Evolutionary conservation across 2,329 filamentous ascomycete genomes (phyloP).

Genomic region (Penicillium sp.): DNA sequence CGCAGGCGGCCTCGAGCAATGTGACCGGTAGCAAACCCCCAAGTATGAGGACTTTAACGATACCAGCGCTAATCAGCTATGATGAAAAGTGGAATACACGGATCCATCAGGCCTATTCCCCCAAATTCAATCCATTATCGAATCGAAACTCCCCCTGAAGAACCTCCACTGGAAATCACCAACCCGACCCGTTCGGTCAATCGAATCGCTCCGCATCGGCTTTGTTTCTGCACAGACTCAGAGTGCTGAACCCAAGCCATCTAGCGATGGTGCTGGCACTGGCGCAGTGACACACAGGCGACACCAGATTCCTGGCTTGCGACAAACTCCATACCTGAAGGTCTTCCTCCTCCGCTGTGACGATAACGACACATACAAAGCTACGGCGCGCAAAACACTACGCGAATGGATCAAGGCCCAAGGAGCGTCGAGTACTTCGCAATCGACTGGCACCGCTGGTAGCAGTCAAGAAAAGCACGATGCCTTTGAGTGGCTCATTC

Average conservation of each 20-base stretch:
- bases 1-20: slow-evolving; percentile 64
- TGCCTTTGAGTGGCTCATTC: slow-evolving; percentile 90
- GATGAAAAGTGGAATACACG: slow-evolving; percentile 79
- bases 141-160: slow-evolving; percentile 76
- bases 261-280: slow-evolving; percentile 37
- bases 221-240: slow-evolving; percentile 65
- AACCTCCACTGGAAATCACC: slow-evolving; percentile 98
- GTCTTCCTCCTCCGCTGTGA: slow-evolving; percentile 87
- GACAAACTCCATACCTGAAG: slow-evolving; percentile 91
- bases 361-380: slow-evolving; percentile 92
- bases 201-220: slow-evolving; percentile 88
- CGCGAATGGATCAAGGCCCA: slow-evolving; percentile 89
- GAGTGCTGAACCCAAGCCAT: slow-evolving; percentile 34
- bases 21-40: slow-evolving; percentile 61
- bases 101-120: slow-evolving; percentile 89
- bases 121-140: slow-evolving; percentile 73
- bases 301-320: slow-evolving; percentile 92
- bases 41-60: slow-evolving; percentile 5
- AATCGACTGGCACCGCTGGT: slow-evolving; percentile 45
- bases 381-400: slow-evolving; percentile 71
- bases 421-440: slow-evolving; percentile 50
- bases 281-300: slow-evolving; percentile 56
- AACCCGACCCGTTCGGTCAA: slow-evolving; percentile 84
- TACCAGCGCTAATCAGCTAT: slow-evolving; percentile 17
- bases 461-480: slow-evolving; percentile 88